Conservation (phyloP, 208 protist genomes). For the Willaertia magna region DNA sequence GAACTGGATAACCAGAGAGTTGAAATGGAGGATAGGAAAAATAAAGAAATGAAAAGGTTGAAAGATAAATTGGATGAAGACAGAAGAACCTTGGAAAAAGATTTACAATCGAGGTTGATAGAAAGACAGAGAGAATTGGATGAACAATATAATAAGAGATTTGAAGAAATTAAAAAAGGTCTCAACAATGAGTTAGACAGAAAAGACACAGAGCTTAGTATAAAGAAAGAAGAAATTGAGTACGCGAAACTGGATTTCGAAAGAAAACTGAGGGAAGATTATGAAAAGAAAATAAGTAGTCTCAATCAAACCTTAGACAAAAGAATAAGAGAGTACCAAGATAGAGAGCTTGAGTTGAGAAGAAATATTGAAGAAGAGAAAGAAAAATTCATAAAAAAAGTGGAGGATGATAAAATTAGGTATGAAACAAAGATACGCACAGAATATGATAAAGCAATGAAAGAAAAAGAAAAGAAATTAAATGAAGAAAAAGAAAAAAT, state of each 20-base stretch:
- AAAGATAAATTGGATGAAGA: neutral
- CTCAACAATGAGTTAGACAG: neutral
- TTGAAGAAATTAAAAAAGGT: neutral
- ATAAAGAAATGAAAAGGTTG: neutral
- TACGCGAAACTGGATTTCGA: neutral
- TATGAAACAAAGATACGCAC: neutral
- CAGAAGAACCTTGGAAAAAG: neutral
- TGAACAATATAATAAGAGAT: neutral
- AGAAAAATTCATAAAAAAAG: neutral
- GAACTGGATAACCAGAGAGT: neutral
- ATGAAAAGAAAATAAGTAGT: neutral
- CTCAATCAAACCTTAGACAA: neutral
- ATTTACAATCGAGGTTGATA: neutral
- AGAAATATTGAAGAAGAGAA: neutral
- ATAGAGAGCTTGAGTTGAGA: neutral
- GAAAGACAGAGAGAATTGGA: neutral
- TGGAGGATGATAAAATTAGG: neutral
- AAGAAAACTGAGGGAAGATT: neutral
- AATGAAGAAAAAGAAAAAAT: constrained; percentile 2
- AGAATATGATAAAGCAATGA: neutral
- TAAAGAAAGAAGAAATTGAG: neutral
- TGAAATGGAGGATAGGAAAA: neutral
- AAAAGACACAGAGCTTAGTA: neutral
- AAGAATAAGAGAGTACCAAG: neutral
- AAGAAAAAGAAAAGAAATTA: neutral